A percentile compares a stretch with the other conserved stretches of the same genome.
Conservation (phyloP, 208 protist genomes). For the Naegleria gruberi region DNA sequence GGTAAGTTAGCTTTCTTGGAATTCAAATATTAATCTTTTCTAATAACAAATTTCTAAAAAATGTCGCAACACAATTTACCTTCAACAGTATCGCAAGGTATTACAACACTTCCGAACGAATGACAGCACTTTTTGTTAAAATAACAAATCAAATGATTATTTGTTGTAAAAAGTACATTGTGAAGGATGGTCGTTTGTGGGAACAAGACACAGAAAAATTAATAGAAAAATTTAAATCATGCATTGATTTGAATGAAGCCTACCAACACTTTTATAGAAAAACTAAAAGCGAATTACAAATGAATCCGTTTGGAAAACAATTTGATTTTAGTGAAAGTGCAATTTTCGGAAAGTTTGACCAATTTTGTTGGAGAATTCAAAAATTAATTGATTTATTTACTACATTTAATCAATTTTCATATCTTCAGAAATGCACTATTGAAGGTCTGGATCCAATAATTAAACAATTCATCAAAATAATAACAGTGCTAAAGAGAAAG, state of each 20-base stretch:
- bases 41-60: background rate
- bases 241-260: conserved; percentile 50
- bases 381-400: conserved; percentile 64
- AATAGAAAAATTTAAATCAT: conserved; percentile 41
- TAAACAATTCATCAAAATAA: conserved; percentile 43
- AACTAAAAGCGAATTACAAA: conserved; percentile 37
- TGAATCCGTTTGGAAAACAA: conserved; percentile 44
- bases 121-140: conserved; percentile 66
- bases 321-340: conserved; percentile 56
- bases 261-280: conserved; percentile 45
- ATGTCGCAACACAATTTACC: background rate
- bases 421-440: conserved; percentile 42
- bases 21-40: background rate
- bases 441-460: conserved; percentile 54
- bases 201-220: conserved; percentile 39
- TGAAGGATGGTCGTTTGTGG: conserved; percentile 36
- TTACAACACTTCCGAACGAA: conserved; percentile 54
- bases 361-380: conserved; percentile 59
- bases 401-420: conserved; percentile 56
- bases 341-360: conserved; percentile 70
- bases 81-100: conserved; percentile 47
- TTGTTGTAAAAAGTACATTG: conserved; percentile 48
- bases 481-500: conserved; percentile 30
- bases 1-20: background rate
- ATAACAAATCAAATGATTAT: conserved; percentile 71